phyloP scores from a whole-genome alignment of 2,329 filamentous ascomycete genomes.

The Neopestalotiopsis sp. region DNA sequence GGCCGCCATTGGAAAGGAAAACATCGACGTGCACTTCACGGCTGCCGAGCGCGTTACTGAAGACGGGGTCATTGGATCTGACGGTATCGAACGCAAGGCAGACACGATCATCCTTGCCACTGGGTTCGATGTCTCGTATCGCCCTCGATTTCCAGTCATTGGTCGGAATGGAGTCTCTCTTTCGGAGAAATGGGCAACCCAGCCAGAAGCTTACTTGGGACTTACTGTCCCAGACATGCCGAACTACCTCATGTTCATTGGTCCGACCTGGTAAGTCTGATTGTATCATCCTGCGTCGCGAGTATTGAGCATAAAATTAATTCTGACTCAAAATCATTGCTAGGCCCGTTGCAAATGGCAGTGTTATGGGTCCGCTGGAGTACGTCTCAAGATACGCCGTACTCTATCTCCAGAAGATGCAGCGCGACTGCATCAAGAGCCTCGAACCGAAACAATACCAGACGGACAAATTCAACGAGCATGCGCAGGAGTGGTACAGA shows the following conservation, averaged over 20 bases:
- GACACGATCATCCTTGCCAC: slow-evolving; percentile 4
- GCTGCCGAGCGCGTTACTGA: neutral
- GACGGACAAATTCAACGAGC: neutral
- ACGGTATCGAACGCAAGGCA: neutral
- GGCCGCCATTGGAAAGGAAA: neutral
- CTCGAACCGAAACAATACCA: neutral
- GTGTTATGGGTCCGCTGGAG: neutral
- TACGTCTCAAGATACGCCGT: neutral
- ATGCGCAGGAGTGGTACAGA: slow-evolving; percentile 2
- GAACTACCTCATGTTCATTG: slow-evolving; percentile 10
- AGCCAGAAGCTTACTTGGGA: neutral
- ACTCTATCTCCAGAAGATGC: neutral
- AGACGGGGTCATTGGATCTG: neutral
- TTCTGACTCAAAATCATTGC: neutral
- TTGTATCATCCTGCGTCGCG: too few relatives aligned
- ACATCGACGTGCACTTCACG: slow-evolving; percentile 1
- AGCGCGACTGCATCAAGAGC: neutral
- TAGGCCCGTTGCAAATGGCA: neutral
- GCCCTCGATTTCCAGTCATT: slow-evolving; percentile 6
- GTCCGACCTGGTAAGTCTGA: neutral
- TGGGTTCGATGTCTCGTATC: slow-evolving; percentile 2
- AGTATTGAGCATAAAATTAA: too few relatives aligned
- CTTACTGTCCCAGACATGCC: slow-evolving; percentile 1
- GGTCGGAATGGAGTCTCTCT: neutral
- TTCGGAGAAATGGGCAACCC: neutral